phyloP scores from a whole-genome alignment of 805 yeast genomes.

The Saccharomycopsis fermentans region DNA sequence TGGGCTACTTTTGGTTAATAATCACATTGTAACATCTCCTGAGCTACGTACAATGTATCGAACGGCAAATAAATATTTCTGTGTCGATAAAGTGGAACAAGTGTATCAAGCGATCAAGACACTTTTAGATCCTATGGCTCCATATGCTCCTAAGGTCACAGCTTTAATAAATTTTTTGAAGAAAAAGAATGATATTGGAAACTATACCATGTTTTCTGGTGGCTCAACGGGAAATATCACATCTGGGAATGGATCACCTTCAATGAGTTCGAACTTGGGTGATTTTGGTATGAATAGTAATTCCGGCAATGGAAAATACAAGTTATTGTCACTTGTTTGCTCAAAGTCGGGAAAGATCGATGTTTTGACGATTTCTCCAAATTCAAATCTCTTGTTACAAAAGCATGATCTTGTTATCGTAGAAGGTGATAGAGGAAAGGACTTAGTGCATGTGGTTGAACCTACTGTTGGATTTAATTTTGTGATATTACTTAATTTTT shows the following conservation, averaged over 20 bases:
- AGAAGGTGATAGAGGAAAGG: slow-evolving; percentile 81
- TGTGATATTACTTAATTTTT: slow-evolving; percentile 62
- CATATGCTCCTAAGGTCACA: slow-evolving; percentile 12
- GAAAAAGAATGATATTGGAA: slow-evolving; percentile 14
- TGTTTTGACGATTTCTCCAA: slow-evolving; percentile 54
- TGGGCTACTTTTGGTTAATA: slow-evolving; percentile 48
- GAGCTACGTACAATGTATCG: slow-evolving; percentile 41
- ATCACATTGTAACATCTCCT: slow-evolving; percentile 48
- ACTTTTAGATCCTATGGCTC: slow-evolving; percentile 15
- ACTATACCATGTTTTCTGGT: background rate
- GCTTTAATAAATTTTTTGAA: slow-evolving; percentile 9
- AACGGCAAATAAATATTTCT: slow-evolving; percentile 46
- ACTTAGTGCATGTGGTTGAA: slow-evolving; percentile 61
- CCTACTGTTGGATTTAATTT: slow-evolving; percentile 52
- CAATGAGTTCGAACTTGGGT: slow-evolving; percentile 10
- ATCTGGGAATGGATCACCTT: slow-evolving; percentile 16
- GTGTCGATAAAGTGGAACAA: slow-evolving; percentile 31
- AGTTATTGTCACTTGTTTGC: slow-evolving; percentile 36
- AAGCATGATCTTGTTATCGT: slow-evolving; percentile 62
- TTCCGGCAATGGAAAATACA: slow-evolving; percentile 21
- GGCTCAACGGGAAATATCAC: background rate
- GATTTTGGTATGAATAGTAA: background rate
- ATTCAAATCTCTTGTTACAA: slow-evolving; percentile 48
- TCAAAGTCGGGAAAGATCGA: slow-evolving; percentile 62
- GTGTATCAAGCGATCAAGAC: slow-evolving; percentile 22